phyloP scores from a whole-genome alignment of 441 rosid species.

The Aleurites moluccanus region DNA sequence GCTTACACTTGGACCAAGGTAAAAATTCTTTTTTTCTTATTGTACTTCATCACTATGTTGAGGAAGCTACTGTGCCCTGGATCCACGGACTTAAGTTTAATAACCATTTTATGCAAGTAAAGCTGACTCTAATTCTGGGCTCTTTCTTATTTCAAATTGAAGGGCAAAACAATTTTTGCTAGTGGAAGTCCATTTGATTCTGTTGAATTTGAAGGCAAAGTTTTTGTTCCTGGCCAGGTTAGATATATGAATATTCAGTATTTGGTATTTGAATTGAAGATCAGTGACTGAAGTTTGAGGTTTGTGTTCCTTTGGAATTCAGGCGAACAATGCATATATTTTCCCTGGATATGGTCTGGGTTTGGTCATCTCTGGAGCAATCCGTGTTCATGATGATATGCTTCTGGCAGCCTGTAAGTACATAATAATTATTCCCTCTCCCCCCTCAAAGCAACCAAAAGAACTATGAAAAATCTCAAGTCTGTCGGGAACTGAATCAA shows the following conservation, averaged over 20 bases:
- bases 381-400: conserved; percentile 86
- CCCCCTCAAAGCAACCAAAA: not conserved
- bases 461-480: not conserved
- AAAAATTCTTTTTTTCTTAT: not conserved
- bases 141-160: conserved; percentile 18
- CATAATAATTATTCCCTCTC: not conserved
- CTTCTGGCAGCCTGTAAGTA: conserved; percentile 91
- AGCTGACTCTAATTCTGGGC: not conserved
- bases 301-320: conserved; percentile 22
- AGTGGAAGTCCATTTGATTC: conserved; percentile 95
- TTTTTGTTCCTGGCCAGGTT: conserved; percentile 85
- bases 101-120: not conserved
- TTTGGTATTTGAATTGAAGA: conserved; percentile 8
- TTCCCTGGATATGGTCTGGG: conserved; percentile 97
- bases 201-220: conserved; percentile 60
- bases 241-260: conserved; percentile 1
- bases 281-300: not conserved
- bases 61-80: not conserved
- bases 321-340: conserved; percentile 91
- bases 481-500: not conserved
- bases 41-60: not conserved
- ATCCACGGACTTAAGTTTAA: not conserved
- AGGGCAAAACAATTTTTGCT: conserved; percentile 85
- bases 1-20: conserved; percentile 92
- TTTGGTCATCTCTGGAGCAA: conserved; percentile 84